Evolutionary conservation across 768 basidiomycete species (phyloP), one percentile per base, ranked within the genome.

Genomic region (Lentinula lateritia): DNA sequence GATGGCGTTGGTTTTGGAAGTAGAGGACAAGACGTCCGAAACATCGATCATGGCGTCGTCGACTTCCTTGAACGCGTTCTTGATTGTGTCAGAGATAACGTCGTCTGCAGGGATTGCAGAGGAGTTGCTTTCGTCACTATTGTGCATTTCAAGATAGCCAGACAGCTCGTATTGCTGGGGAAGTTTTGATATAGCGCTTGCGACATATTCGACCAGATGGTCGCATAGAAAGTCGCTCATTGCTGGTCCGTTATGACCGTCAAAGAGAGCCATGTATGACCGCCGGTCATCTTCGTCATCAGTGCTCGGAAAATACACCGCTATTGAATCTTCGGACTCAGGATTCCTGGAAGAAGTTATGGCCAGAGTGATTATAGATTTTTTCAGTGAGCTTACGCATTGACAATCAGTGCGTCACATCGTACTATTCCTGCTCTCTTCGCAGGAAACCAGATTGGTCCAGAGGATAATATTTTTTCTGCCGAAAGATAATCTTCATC

Each of bases 11-110:
- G 64, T 60, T 43, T 66, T 70, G 3, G 75, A 71, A 36, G 60
- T 39, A 36, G 67, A 57, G 12, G 68, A 54, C 52, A 75, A 63
- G 13, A 70, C 73, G 16, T 55, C 68, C 1, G 70, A 64, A 18
- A 72, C 69, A n/a, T 75, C 66, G 2, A 79, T 75, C 6, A 81
- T 70, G n/a, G 72, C 68, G 52, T 80, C 69, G 63, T 83, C 82
- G 15, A 82, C 62, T 5, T 63, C 61, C 7, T 68, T 54, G 66
- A 81, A 83, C 0, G 75, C 74, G 8, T 69, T 62, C 45, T 72
- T 75, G 60, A 82, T 69, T 12, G 73, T 67, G 2, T 63, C 62
- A 54, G 78, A 75, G 41, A 80, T 70, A 12, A 73, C 73, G 9
- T 70, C 66, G 2, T 66, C 56, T 1, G 69, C 61, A 8, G 36